Conservation (phyloP, 2,329 filamentous ascomycete genomes). For the Shiraia bambusicola region DNA sequence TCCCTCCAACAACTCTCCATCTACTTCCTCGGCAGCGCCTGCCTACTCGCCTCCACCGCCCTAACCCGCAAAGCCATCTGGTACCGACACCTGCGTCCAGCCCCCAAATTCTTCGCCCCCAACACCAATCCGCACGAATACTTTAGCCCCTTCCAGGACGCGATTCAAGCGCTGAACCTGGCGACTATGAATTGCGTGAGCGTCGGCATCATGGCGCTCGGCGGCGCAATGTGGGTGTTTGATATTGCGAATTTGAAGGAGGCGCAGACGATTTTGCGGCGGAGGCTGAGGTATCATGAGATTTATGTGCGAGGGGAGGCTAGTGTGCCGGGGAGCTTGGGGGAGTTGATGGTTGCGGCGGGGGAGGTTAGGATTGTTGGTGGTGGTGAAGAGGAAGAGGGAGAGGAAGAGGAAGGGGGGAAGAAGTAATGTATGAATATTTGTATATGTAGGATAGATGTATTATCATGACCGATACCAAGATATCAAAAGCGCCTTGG, state of each 20-base stretch:
- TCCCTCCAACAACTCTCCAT: constrained; percentile 65
- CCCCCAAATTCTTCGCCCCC: constrained; percentile 72
- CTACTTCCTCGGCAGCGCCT: constrained; percentile 72
- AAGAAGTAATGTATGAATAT: constrained; percentile 18
- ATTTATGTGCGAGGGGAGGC: constrained; percentile 50
- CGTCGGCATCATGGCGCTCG: constrained; percentile 71
- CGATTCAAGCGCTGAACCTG: constrained; percentile 77
- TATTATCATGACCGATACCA: constrained; percentile 3
- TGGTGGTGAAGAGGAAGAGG: constrained; percentile 17
- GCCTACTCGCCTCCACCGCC: constrained; percentile 70
- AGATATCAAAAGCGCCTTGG: not conserved
- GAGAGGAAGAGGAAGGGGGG: constrained; percentile 12
- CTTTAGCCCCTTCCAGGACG: constrained; percentile 69
- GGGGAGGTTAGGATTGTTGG: too few relatives aligned
- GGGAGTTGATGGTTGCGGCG: constrained; percentile 44
- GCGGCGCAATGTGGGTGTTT: constrained; percentile 73
- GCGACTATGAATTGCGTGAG: constrained; percentile 84
- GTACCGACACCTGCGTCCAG: constrained; percentile 61
- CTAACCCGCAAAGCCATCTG: constrained; percentile 65
- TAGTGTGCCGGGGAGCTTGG: constrained; percentile 44
- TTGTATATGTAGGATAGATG: constrained; percentile 30
- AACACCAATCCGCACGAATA: constrained; percentile 51
- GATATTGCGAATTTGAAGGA: constrained; percentile 62
- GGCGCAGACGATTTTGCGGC: constrained; percentile 61
- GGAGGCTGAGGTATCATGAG: constrained; percentile 57